Evolutionary conservation across 1,284 basidiomycete species (phyloP), one percentile per base, ranked within the genome.

Genomic region (Ustilago bromivora): DNA sequence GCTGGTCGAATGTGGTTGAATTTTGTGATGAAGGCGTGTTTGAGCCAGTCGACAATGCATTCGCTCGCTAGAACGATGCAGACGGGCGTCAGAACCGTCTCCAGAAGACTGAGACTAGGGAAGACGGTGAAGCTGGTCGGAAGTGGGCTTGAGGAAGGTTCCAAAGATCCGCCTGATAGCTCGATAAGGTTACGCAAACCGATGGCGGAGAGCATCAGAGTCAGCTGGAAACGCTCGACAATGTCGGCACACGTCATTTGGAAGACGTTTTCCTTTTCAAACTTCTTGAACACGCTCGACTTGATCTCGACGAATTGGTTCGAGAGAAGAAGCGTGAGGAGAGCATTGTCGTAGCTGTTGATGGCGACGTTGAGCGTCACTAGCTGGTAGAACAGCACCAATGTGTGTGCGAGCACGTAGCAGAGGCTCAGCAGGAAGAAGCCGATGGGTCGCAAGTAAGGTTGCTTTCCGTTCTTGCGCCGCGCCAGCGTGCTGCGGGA

Each of bases 221-320:
- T 90, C 5, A 99, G 90, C 8, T 95, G 95, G 84, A 99, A 99
- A 2, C 97, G 92, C 87, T 99, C 97, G 34, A 99, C 97, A 74
- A 99, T 98, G 86, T 99, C 97, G 55, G 84, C 84, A 63, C 84
- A 86, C 23, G 95, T 97, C 76, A 99, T 96, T 86, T 99, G 97
- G 85, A 99, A 98, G n/a, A 99, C 90, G 83, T 94, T 98, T 84
- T 99, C 97, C 87, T 98, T 99, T 86, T 99, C 97, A 81, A 99
- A 99, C 86, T 94, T 98, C 88, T 99, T 99, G 90, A 99, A 99
- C 0, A 99, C 97, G 81, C 88, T 96, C 43, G 96, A 96, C 87
- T 99, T 99, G 88, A 99, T 99, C 88, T 99, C 97, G 55, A 99
- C 96, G 84, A 99, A 99, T 86, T 99, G 97, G 86, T 99, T 99